Evolutionary conservation across 2,329 filamentous ascomycete genomes (phyloP), one percentile per base, ranked within the genome.

Genomic region (Diaporthe vaccinii): DNA sequence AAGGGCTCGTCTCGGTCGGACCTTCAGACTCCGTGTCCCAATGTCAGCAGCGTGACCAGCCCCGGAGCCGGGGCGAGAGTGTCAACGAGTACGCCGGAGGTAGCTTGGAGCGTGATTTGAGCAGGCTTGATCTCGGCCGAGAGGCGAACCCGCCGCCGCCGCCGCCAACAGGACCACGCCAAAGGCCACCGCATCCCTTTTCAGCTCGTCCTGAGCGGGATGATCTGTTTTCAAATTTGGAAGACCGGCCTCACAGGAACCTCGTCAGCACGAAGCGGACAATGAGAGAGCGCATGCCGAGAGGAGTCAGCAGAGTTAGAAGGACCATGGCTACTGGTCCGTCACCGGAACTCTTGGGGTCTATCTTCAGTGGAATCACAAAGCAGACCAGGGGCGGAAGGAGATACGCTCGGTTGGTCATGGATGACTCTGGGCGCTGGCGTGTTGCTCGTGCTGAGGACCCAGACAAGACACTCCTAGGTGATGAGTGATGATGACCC

Each of bases 341-440:
- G n/a, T 71, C 75, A 12, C 55, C 57, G 17, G 73, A 55, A 12
- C 69, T 75, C 46, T 34, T 67, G 25, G 28, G 39, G 10, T 72
- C 70, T 15, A 75, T 75, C 34, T 73, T 73, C 22, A 22, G 44
- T 4, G 57, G 65, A 9, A 59, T 71, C n/a, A 49, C 62, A 17
- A 71, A 4, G 49, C n/a, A 39, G n/a, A 25, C 67, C 51, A 28
- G 65, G 1, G 34, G 10, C 7, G 61, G 73, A 12, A 70, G 34
- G 46, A 59, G 49, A 34, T 58, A 58, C 41, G 70, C 75, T 22
- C 46, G n/a, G 46, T 39, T 76, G 39, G n/a, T 17, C 6, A 71
- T 76, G 62, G 70, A 73, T 28, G 69, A 67, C 22, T 59, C 62
- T 55, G 69, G 75, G 22, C 70, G 75, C 10, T 76, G 75, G 75